These are phyloP conservation scores for Vigna trinervia DNA, from an alignment of 306 rosid species.

Conservation along the genomic window DNA sequence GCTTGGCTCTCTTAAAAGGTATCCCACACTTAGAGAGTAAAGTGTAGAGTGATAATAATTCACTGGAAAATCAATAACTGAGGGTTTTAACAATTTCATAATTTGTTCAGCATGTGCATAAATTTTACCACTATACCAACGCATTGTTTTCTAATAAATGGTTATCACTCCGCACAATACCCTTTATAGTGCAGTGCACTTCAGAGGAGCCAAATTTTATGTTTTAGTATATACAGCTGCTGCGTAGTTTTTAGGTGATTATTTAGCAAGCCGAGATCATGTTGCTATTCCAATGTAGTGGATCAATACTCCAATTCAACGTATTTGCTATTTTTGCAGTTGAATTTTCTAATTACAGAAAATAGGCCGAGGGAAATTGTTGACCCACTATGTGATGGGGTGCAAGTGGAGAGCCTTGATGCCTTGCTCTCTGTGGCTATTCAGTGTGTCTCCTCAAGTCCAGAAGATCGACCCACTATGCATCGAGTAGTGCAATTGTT, in stretches of 20 bases:
- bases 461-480: slow-evolving; percentile 97
- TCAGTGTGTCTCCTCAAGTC: slow-evolving; percentile 87
- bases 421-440: slow-evolving; percentile 85
- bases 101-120: background rate
- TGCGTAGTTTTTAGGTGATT: slow-evolving; percentile 22
- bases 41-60: background rate
- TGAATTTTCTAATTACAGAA: slow-evolving; percentile 87
- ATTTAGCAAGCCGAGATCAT: slow-evolving; percentile 14
- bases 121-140: background rate
- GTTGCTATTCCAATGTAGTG: slow-evolving; percentile 40
- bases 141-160: background rate
- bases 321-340: slow-evolving; percentile 56
- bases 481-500: slow-evolving; percentile 94
- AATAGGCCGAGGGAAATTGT: slow-evolving; percentile 83
- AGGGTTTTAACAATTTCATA: background rate
- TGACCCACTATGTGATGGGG: slow-evolving; percentile 82
- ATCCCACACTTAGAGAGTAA: background rate
- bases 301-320: slow-evolving; percentile 39
- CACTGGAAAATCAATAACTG: background rate
- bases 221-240: slow-evolving; percentile 30
- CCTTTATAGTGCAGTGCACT: background rate
- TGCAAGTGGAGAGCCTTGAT: slow-evolving; percentile 87
- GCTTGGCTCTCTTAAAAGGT: background rate
- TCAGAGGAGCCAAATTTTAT: slow-evolving; percentile 12
- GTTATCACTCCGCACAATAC: background rate